Base-by-base conservation (phyloP, 306 rosid genomes). In the Sesbania bispinosa region DNA sequence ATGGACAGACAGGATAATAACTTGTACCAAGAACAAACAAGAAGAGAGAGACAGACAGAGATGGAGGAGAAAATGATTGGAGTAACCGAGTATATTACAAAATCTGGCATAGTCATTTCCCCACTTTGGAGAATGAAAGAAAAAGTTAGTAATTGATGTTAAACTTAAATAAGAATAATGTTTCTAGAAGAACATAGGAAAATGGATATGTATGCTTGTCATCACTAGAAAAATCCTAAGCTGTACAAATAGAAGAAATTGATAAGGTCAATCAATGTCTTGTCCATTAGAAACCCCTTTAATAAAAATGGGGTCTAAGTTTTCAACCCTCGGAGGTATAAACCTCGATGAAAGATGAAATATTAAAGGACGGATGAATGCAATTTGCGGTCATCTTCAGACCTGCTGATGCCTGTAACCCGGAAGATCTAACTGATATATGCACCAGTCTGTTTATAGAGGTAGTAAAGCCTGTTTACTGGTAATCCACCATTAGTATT, bases 201-300 rank as follows among this genome's bases (percentile, higher is more conserved):
- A 85, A 82, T 57, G 79, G 82, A 75, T 77, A 77, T 86, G 87
- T 79, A 76, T 84, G 76, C 64, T 85, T 85, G 78, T 77, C 82
- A 85, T 77, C 89, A 59, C 94, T 84, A 87, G 69, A 86, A 87
- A 85, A 79, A 86, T 78, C 85, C 96, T 88, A 92, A 61, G 43
- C 93, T 93, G 95, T 86, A 86, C 97, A 86, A 75, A 82, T 75
- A 79, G 78, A 78, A 79, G 80, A 75, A 66, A 71, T 71, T 66
- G 74, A 70, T 63, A 61, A 55, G 80, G 88, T 88, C 86, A 74
- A 81, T 55, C 77, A 48, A 76, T 47, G 77, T 85, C 83, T 84
- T 75, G 69, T 79, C 83, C 52, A 57, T 48, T 73, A 75, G 81
- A 69, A 77, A 72, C 83, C 91, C 86, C 84, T 77, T 67, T 30